Conservation (phyloP, 2,329 filamentous ascomycete species). For the Colletotrichum shisoi region DNA sequence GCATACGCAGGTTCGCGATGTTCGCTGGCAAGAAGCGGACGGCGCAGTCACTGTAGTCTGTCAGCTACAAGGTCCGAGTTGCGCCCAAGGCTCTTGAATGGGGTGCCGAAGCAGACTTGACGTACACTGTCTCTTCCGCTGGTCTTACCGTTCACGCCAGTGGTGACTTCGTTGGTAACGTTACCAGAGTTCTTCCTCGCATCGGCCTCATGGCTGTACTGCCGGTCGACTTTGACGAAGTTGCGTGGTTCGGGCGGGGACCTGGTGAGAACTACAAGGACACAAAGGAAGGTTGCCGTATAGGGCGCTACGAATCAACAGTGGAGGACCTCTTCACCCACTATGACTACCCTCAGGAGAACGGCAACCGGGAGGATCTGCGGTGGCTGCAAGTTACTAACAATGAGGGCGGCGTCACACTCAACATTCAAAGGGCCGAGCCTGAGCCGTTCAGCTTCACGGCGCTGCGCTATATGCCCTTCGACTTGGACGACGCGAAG, state of each 20-base stretch:
- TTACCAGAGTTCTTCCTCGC: slow-evolving; percentile 54
- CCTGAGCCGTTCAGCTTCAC: slow-evolving; percentile 50
- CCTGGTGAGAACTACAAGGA: slow-evolving; percentile 62
- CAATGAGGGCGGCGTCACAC: slow-evolving; percentile 30
- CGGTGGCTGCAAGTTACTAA: slow-evolving; percentile 52
- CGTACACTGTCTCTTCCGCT: slow-evolving; percentile 53
- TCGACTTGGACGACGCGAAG: slow-evolving; percentile 50
- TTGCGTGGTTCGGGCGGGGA: slow-evolving; percentile 61
- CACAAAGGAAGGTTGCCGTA: slow-evolving; percentile 55
- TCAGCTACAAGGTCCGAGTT: slow-evolving; percentile 51
- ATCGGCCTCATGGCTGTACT: slow-evolving; percentile 57
- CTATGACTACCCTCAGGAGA: slow-evolving; percentile 64
- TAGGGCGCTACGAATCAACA: slow-evolving; percentile 50
- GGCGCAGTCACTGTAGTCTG: slow-evolving; percentile 43
- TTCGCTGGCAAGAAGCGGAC: slow-evolving; percentile 36
- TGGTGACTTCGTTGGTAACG: slow-evolving; percentile 50
- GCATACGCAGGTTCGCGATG: slow-evolving; percentile 35
- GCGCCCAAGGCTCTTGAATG: slow-evolving; percentile 59
- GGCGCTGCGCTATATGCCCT: slow-evolving; percentile 53
- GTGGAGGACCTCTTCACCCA: slow-evolving; percentile 55
- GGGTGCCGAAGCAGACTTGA: slow-evolving; percentile 48
- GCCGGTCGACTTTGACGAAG: slow-evolving; percentile 42
- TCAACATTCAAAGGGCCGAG: slow-evolving; percentile 30
- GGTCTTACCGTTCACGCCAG: slow-evolving; percentile 51
- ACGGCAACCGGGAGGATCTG: slow-evolving; percentile 59